A percentile compares a stretch with the other conserved stretches of the same genome.
phyloP scores from a whole-genome alignment of 2,329 filamentous ascomycete genomes.

The Aspergillus sergii region DNA sequence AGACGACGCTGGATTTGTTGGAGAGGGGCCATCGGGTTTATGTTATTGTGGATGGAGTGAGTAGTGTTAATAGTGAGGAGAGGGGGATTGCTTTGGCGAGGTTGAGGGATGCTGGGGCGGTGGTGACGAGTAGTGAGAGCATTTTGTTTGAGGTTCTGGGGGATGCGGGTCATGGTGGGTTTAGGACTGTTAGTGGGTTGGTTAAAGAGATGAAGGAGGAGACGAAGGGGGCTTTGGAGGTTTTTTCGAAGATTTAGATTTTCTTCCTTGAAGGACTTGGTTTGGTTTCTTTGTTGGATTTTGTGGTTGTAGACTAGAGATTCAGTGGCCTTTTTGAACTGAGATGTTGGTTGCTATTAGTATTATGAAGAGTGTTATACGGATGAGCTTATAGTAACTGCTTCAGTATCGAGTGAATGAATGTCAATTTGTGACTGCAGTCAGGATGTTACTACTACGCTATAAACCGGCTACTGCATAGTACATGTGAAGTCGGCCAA shows the following conservation, averaged over 20 bases:
- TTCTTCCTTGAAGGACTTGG: too few species aligned
- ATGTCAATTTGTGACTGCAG: neutral
- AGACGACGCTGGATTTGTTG: constrained; percentile 83
- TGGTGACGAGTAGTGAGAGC: constrained; percentile 85
- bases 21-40: constrained; percentile 78
- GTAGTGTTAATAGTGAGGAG: constrained; percentile 82
- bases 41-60: constrained; percentile 85
- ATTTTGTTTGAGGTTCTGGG: constrained; percentile 87
- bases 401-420: neutral
- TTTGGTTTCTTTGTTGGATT: neutral
- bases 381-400: neutral
- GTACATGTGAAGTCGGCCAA: constrained; percentile 8
- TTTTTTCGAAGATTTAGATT: constrained; percentile 62
- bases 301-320: neutral
- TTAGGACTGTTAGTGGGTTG: constrained; percentile 71
- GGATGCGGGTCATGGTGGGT: constrained; percentile 71
- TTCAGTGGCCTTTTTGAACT: neutral
- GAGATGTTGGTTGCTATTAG: neutral
- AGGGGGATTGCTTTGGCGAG: constrained; percentile 76
- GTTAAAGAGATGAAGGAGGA: constrained; percentile 75
- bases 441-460: constrained; percentile 13
- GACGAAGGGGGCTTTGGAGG: constrained; percentile 70
- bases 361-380: neutral
- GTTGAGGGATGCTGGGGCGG: constrained; percentile 72
- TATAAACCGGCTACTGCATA: constrained; percentile 15